Evolutionary conservation across 345 rosid genomes (phyloP), one percentile per base, ranked within the genome.

Genomic region (Combretum micranthum): DNA sequence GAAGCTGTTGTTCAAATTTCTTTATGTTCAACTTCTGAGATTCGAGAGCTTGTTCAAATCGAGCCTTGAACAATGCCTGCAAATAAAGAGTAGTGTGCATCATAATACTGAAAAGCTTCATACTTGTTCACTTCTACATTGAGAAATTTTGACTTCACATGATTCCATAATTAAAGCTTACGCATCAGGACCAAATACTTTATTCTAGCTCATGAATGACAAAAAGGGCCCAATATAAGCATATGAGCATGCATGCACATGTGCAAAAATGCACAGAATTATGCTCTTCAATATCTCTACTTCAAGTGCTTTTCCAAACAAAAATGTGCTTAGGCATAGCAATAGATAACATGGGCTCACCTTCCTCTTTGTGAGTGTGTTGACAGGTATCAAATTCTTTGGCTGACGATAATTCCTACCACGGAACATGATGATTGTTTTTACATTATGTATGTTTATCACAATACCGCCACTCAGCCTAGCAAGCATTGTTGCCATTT

Each of bases 31-130:
- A 76, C 81, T 86, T 92, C 88, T 92, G 98, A 49, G 98, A 90
- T 60, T 92, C 98, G 20, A 92, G 94, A n/a, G 98, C 97, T 83
- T 92, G 98, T 69, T 92, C 98, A 45, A 88, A 92, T 74, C 98
- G 83, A 17, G 98, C 98, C 72, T 89, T 92, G 64, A 92, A 92
- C 56, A 92, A 73, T 60, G 98, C 98, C 98, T 92, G 84, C 75
- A 76, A 32, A 62, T 51, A 21, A 26, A 60, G 12, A 53, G 15
- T 52, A 69, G 50, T 42, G 20, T 32, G 56, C 50, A 62, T 21
- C 66, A 49, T 50, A 15, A 44, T 20, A 13, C 15, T 16, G 25
- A 25, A 25, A 25, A 25, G 32, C 32, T 25, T 25, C 32, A 25
- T 25, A 25, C 32, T 1, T 7, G 32, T 25, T 7, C 32, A 25